These are phyloP conservation scores for Aspergillus hancockii DNA, from an alignment of 495 filamentous ascomycete genomes.

Conservation along the genomic window DNA sequence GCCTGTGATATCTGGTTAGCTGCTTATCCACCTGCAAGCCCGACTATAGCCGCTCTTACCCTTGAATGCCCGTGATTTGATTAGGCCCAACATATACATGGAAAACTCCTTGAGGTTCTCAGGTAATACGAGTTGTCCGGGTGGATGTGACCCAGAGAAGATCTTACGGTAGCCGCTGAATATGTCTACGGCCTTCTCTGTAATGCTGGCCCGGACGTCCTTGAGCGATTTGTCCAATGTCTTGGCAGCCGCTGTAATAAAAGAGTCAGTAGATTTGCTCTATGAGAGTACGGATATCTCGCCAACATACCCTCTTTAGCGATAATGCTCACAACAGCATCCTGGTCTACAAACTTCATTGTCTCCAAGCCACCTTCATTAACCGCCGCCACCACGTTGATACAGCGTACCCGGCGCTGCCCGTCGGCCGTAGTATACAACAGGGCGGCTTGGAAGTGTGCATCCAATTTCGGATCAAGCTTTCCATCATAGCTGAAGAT, in stretches of 20 bases:
- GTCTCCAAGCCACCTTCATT: constrained; percentile 79
- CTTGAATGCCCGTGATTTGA: constrained; percentile 94
- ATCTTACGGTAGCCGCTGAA: constrained; percentile 92
- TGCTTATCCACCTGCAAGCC: neutral
- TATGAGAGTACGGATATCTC: neutral
- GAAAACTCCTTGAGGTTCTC: constrained; percentile 95
- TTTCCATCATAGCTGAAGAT: constrained; percentile 97
- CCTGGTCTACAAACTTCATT: constrained; percentile 92
- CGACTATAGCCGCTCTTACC: constrained; percentile 39
- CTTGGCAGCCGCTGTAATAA: constrained; percentile 65
- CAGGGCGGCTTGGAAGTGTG: constrained; percentile 94
- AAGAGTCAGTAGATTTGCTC: neutral
- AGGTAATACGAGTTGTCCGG: constrained; percentile 90
- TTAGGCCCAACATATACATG: constrained; percentile 92
- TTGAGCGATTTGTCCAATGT: constrained; percentile 80
- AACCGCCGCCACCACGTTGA: constrained; percentile 89
- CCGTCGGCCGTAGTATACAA: constrained; percentile 92
- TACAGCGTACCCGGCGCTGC: constrained; percentile 87
- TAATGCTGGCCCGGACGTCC: constrained; percentile 79
- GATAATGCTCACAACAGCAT: constrained; percentile 82
- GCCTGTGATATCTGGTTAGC: constrained; percentile 30
- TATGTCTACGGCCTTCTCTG: constrained; percentile 94
- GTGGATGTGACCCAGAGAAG: constrained; percentile 80
- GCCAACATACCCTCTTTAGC: constrained; percentile 73
- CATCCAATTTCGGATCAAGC: constrained; percentile 91